phyloP scores from a whole-genome alignment of 176 grass and related monocot species.

The Zea mays region Zm-B73-REFERENCE-NAM-5.0 NC_050101.1:121031501-121032000 shows the following conservation, averaged over 20 bases:
- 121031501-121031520: constrained; percentile 91
- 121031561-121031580: not conserved
- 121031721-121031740: not conserved
- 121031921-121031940: not conserved
- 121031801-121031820: not conserved
- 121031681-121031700: not conserved
- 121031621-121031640: not conserved
- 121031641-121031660: constrained; percentile 3
- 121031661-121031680: constrained; percentile 1
- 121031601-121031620: not conserved
- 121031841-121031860: not conserved
- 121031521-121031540: constrained; percentile 34
- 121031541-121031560: not conserved
- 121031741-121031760: not conserved
- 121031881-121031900: constrained; percentile 6
- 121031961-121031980: not conserved
- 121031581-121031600: not conserved
- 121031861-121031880: not conserved
- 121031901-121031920: not conserved
- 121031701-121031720: not conserved
- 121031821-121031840: not conserved
- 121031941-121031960: not conserved
- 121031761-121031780: not conserved
- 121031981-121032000: not conserved
- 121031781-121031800: constrained; percentile 4